Conservation (phyloP, 164 flowering plant species). For the Euptelea pleiosperma region DNA sequence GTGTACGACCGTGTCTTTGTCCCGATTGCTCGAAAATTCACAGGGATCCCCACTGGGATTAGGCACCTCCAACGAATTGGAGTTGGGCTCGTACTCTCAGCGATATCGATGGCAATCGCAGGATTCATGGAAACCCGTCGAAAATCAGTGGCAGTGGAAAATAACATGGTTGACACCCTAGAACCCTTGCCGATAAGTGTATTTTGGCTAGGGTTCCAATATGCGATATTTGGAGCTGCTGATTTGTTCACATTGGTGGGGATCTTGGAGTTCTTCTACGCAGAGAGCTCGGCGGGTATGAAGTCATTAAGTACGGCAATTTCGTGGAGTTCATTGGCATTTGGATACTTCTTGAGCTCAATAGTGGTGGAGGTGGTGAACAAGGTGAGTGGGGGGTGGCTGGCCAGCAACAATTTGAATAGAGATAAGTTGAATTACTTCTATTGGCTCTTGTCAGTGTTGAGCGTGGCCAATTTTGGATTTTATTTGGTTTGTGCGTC, state of each 20-base stretch:
- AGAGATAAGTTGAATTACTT: constrained; percentile 61
- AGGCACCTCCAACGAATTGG: constrained; percentile 60
- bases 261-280: constrained; percentile 63
- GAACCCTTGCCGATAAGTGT: constrained; percentile 53
- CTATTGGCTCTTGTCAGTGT: constrained; percentile 54
- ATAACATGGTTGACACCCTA: constrained; percentile 46
- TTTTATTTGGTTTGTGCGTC: constrained; percentile 53
- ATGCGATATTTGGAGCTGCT: constrained; percentile 57
- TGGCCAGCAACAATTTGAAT: constrained; percentile 57
- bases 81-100: constrained; percentile 55
- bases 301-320: constrained; percentile 59
- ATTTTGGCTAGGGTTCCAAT: constrained; percentile 68
- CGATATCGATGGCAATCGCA: constrained; percentile 59
- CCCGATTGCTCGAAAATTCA: constrained; percentile 49
- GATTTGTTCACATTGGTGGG: constrained; percentile 73
- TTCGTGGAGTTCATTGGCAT: constrained; percentile 57
- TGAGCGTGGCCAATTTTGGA: constrained; percentile 57
- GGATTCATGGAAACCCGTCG: constrained; percentile 51
- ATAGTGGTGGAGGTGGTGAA: constrained; percentile 64
- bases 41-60: constrained; percentile 66
- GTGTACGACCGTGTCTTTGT: constrained; percentile 57
- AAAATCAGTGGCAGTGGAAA: constrained; percentile 42
- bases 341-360: constrained; percentile 64
- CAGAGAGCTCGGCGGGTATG: constrained; percentile 66
- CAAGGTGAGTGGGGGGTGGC: constrained; percentile 65